Base-by-base conservation (phyloP, 1,284 basidiomycete species). In the Ustilago tritici region DNA sequence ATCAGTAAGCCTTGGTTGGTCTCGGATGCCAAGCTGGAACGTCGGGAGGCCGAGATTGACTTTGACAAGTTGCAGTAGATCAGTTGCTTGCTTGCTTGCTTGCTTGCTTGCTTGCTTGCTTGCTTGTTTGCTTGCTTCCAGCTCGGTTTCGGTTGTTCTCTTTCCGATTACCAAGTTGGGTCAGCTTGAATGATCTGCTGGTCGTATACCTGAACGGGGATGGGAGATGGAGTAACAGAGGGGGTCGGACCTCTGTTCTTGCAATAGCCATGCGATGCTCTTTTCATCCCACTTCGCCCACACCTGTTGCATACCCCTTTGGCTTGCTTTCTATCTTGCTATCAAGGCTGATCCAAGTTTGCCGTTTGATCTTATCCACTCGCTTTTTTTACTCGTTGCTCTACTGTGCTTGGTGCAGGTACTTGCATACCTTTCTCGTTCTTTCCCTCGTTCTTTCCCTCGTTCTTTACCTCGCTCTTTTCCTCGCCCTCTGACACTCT, bases 1-100 rank as follows among this genome's bases (percentile, higher is more conserved):
- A 96, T 98, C 91, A 93, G 93, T 88, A 97, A 96, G 85, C 80
- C 82, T 14, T 87, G 86, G 86, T 79, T 87, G 47, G 56, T 82
- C 23, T 79, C 78, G 41, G 79, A 75, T 43, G 72, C 68, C 62
- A 70, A 73, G 61, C 65, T 61, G 23, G 76, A 78, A 63, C 58
- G 58, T 56, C 71, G 67, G 31, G 54, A 77, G 61, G 65, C 66
- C 36, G 75, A 77, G 63, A 70, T 77, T 32, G 75, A 77, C 66
- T 77, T 66, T 70, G 70, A 66, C 63, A 72, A 63, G 52, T 73
- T 77, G 53, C 64, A 77, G 61, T 70, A 67, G 49, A 64, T 10
- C 31, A 41, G 11, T 23, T 4, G 17, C 46, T 32, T 56, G 19
- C n/a, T n/a, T 35, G 17, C 12, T 32, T 50, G 54, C 6, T 41